These are phyloP conservation scores for Nicotiana tomentosiformis DNA, from an alignment of 257 asterid genomes.

Conservation along the genomic window DNA sequence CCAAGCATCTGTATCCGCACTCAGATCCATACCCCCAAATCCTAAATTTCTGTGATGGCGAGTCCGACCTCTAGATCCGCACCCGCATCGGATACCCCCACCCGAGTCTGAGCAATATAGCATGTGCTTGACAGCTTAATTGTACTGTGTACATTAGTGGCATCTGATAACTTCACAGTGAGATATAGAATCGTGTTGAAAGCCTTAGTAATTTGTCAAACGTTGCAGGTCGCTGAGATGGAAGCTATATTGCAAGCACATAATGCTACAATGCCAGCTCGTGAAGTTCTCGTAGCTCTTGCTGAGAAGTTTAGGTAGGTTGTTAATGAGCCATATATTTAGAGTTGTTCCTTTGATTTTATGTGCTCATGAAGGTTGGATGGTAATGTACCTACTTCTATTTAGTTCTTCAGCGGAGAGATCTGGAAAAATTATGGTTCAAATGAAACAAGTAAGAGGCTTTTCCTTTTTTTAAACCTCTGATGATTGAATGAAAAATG, in stretches of 20 bases:
- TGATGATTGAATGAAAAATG: background rate
- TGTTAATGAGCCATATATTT: background rate
- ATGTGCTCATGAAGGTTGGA: background rate
- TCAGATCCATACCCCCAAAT: too few species aligned
- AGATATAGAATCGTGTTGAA: background rate
- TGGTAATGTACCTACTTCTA: constrained; percentile 19
- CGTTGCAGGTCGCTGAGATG: constrained; percentile 80
- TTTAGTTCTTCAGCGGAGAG: constrained; percentile 70
- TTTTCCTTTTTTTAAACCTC: background rate
- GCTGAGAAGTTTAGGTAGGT: constrained; percentile 79
- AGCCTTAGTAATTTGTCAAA: background rate
- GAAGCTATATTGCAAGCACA: constrained; percentile 76
- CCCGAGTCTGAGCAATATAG: too few species aligned
- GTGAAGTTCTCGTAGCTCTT: constrained; percentile 75
- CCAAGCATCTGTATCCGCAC: too few species aligned
- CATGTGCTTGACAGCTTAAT: background rate
- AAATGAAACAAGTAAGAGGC: constrained; percentile 64
- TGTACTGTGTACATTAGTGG: background rate
- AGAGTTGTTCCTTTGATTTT: background rate
- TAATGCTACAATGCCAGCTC: constrained; percentile 59
- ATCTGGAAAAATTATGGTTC: constrained; percentile 67
- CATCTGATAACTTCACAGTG: background rate
- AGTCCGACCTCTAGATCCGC: too few species aligned
- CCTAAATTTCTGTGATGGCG: too few species aligned
- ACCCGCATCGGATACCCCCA: too few species aligned